Conservation (phyloP, 768 basidiomycete species). For the Krasilnikovozyma curviuscula region DNA sequence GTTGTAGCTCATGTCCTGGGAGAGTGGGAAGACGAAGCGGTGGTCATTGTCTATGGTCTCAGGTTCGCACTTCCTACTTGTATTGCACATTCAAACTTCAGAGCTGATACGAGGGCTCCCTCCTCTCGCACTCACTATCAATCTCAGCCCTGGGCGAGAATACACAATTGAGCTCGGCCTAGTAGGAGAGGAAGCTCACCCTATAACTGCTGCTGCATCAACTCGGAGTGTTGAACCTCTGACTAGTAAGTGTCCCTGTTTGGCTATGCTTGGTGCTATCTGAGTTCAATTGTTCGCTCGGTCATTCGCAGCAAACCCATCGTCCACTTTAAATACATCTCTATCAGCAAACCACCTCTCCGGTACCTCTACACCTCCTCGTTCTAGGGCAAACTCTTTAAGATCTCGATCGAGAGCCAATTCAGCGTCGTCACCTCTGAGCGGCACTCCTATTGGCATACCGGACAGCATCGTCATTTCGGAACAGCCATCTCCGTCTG, state of each 20-base stretch:
- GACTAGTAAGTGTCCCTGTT: too few species aligned
- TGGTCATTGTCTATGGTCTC: constrained; percentile 77
- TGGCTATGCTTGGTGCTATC: too few species aligned
- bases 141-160: constrained; percentile 8
- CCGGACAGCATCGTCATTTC: too few species aligned
- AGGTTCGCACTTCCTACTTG: constrained; percentile 36
- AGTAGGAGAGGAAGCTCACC: constrained; percentile 8
- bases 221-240: too few species aligned
- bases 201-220: too few species aligned
- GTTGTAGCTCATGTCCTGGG: constrained; percentile 62
- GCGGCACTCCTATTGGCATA: too few species aligned
- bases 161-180: constrained; percentile 10
- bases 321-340: too few species aligned
- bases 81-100: constrained; percentile 16
- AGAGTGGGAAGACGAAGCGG: constrained; percentile 50
- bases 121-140: constrained; percentile 24
- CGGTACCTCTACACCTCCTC: constrained; percentile 15
- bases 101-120: constrained; percentile 42
- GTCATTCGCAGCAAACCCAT: too few species aligned
- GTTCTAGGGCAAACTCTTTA: constrained; percentile 23
- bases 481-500: too few species aligned
- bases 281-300: too few species aligned
- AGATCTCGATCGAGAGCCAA: constrained; percentile 20
- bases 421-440: constrained; percentile 9
- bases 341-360: constrained; percentile 12